phyloP scores from a whole-genome alignment of 2,329 filamentous ascomycete genomes.

The Aureobasidium vineae region DNA sequence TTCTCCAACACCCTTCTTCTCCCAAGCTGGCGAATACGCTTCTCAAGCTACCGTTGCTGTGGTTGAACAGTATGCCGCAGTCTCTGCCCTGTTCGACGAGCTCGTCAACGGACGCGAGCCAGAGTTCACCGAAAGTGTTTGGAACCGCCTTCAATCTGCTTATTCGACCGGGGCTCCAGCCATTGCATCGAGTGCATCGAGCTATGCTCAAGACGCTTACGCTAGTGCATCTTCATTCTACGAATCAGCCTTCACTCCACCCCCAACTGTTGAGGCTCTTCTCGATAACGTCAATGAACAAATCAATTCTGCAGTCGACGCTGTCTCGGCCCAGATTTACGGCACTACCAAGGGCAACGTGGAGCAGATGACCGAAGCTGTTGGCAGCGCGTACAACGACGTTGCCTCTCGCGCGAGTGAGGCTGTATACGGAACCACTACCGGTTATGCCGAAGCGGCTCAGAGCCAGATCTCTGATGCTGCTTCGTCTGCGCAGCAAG shows the following conservation, averaged over 20 bases:
- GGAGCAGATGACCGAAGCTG: slow-evolving; percentile 56
- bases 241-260: slow-evolving; percentile 52
- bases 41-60: slow-evolving; percentile 62
- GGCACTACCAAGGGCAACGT: slow-evolving; percentile 54
- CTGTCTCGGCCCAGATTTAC: slow-evolving; percentile 58
- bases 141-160: slow-evolving; percentile 66
- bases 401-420: slow-evolving; percentile 46
- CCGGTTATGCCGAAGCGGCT: slow-evolving; percentile 54
- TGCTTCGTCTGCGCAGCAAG: slow-evolving; percentile 55
- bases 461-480: slow-evolving; percentile 55
- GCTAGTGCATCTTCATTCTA: slow-evolving; percentile 49
- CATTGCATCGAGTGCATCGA: slow-evolving; percentile 53
- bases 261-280: slow-evolving; percentile 58
- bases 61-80: slow-evolving; percentile 63
- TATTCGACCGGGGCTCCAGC: slow-evolving; percentile 67
- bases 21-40: slow-evolving; percentile 58
- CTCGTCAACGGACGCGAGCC: slow-evolving; percentile 74
- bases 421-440: slow-evolving; percentile 56
- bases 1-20: slow-evolving; percentile 55
- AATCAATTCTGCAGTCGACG: slow-evolving; percentile 58
- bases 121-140: slow-evolving; percentile 76
- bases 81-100: slow-evolving; percentile 72
- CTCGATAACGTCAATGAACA: slow-evolving; percentile 57
- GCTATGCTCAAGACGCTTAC: slow-evolving; percentile 46
- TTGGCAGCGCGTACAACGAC: slow-evolving; percentile 52